Conservation (phyloP, 2,329 filamentous ascomycete genomes). For the Microcyclosporella mali region DNA sequence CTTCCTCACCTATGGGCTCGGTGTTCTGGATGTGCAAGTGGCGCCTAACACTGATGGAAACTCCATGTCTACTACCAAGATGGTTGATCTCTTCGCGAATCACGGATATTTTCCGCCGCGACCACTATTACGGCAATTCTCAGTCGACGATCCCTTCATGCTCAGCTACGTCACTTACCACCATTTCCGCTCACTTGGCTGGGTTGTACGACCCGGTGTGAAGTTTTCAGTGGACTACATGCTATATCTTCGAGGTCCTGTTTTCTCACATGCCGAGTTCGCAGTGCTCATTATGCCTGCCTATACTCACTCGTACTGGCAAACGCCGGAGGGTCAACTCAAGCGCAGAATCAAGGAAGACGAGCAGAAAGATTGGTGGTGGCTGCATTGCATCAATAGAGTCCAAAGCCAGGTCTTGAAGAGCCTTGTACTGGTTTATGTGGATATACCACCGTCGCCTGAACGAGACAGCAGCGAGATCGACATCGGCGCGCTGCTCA, state of each 20-base stretch:
- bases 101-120: constrained; percentile 39
- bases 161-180: constrained; percentile 87
- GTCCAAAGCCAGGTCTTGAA: constrained; percentile 88
- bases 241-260: constrained; percentile 87
- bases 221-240: constrained; percentile 95
- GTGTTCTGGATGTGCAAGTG: constrained; percentile 58
- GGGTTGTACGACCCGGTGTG: constrained; percentile 85
- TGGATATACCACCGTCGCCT: constrained; percentile 72
- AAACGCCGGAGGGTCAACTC: constrained; percentile 38
- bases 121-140: constrained; percentile 55
- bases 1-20: constrained; percentile 77
- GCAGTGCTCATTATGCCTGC: constrained; percentile 78
- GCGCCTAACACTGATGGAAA: constrained; percentile 23
- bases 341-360: constrained; percentile 47
- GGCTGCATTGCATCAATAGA: constrained; percentile 82
- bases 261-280: constrained; percentile 93
- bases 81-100: background rate
- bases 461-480: constrained; percentile 35
- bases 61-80: constrained; percentile 33
- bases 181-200: constrained; percentile 90
- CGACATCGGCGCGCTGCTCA: constrained; percentile 59
- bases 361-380: constrained; percentile 56
- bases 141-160: constrained; percentile 76
- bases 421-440: constrained; percentile 81
- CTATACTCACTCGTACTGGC: constrained; percentile 70